A percentile compares a stretch with the other conserved stretches of the same genome.
Conservation (phyloP, 768 basidiomycete species). For the Boletus fagicola region DNA sequence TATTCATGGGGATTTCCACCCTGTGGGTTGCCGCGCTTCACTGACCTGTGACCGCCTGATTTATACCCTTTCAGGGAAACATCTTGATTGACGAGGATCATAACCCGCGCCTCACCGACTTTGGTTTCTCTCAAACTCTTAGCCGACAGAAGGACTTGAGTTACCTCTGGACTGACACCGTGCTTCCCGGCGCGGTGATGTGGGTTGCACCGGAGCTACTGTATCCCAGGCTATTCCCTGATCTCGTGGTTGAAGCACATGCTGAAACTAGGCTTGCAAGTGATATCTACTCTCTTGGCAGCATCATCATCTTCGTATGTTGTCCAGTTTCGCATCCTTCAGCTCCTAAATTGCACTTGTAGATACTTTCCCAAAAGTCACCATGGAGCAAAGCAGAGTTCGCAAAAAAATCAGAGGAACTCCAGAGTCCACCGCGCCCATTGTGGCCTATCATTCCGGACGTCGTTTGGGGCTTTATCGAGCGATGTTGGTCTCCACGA, state of each 20-base stretch:
- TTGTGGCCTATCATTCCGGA: slow-evolving; percentile 1
- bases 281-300: no score
- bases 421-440: background rate
- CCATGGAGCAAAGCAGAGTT: background rate
- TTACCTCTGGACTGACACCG: background rate
- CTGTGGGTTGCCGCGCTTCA: background rate
- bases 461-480: slow-evolving; percentile 1
- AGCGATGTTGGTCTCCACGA: slow-evolving; percentile 5
- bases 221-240: background rate
- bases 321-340: background rate
- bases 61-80: background rate
- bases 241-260: background rate
- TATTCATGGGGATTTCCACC: slow-evolving; percentile 5
- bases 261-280: no score
- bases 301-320: slow-evolving; percentile 6
- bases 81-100: slow-evolving; percentile 1
- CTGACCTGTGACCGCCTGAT: background rate
- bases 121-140: slow-evolving; percentile 4
- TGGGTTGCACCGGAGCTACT: slow-evolving; percentile 8
- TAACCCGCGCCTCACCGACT: slow-evolving; percentile 2
- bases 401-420: background rate
- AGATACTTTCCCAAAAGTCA: slow-evolving; percentile 1
- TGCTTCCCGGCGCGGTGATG: background rate
- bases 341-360: background rate
- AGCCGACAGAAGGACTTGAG: background rate